phyloP scores from a whole-genome alignment of 2,329 filamentous ascomycete species.

The Ilyonectria destructans region DNA sequence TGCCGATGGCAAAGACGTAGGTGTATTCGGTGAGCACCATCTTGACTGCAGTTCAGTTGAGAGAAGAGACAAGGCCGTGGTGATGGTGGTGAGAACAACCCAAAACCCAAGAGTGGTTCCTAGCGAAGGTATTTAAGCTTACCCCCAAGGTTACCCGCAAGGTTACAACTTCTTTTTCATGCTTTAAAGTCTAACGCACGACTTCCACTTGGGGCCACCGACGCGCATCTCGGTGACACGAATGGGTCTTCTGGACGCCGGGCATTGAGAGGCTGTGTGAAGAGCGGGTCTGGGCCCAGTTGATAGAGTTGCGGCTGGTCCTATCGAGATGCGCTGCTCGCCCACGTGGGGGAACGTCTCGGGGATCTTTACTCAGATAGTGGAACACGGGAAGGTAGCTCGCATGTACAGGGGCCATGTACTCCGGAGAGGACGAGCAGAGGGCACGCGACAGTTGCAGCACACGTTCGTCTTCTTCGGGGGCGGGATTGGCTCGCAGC shows the following conservation, averaged over 20 bases:
- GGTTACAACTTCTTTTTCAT: background rate
- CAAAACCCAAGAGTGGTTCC: background rate
- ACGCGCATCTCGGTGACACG: background rate
- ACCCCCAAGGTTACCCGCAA: background rate
- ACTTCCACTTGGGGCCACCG: background rate
- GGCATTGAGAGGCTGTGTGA: background rate
- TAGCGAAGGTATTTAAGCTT: background rate
- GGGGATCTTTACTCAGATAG: no score
- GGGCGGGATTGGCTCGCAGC: background rate
- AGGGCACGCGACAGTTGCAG: background rate
- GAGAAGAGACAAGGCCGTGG: background rate
- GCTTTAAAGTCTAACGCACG: background rate
- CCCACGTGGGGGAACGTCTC: no score
- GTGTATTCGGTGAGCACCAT: slow-evolving; percentile 76
- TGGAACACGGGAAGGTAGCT: no score
- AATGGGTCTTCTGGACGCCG: background rate
- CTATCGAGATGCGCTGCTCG: background rate
- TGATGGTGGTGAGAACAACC: background rate
- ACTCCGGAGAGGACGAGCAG: background rate
- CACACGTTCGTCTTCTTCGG: background rate
- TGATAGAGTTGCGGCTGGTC: background rate
- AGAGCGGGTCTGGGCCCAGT: no score
- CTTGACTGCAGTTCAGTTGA: background rate
- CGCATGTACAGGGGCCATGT: background rate
- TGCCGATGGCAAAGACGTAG: slow-evolving; percentile 84